Evolutionary conservation across 2,329 filamentous ascomycete species (phyloP).

Genomic region (Ramularia endophylla): DNA sequence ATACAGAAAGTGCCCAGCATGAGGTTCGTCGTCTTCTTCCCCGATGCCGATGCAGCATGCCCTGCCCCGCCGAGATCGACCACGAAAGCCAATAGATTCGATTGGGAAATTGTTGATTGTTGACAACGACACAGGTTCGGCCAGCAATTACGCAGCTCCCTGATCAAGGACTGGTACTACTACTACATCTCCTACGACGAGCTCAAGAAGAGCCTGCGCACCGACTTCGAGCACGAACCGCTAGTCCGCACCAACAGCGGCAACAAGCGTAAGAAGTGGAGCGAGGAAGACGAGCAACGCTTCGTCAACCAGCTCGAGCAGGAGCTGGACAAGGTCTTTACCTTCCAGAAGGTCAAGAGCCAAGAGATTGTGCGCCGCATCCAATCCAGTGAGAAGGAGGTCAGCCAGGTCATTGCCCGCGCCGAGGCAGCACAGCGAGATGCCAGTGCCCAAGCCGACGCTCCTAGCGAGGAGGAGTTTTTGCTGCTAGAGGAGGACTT

Average conservation of each 20-base stretch:
- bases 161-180: slow-evolving; percentile 96
- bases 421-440: slow-evolving; percentile 45
- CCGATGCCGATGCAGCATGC: not conserved
- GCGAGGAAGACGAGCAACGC: slow-evolving; percentile 80
- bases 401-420: slow-evolving; percentile 75
- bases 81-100: too few relatives aligned
- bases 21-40: not conserved
- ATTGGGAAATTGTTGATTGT: too few relatives aligned
- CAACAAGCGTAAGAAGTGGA: slow-evolving; percentile 57
- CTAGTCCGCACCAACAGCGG: slow-evolving; percentile 34
- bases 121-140: slow-evolving; percentile 60
- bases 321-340: slow-evolving; percentile 96
- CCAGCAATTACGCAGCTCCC: slow-evolving; percentile 89
- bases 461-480: slow-evolving; percentile 83
- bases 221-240: slow-evolving; percentile 53
- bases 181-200: slow-evolving; percentile 98
- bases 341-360: slow-evolving; percentile 94
- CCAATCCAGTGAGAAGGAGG: slow-evolving; percentile 79
- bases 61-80: not conserved
- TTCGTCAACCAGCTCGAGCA: slow-evolving; percentile 84
- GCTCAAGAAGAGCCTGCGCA: slow-evolving; percentile 81
- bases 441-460: slow-evolving; percentile 31
- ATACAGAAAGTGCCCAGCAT: not conserved
- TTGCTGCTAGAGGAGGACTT: slow-evolving; percentile 88
- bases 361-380: slow-evolving; percentile 93